Base-by-base conservation (phyloP, 1,139 yeast species). In the Pichia sp. region DNA sequence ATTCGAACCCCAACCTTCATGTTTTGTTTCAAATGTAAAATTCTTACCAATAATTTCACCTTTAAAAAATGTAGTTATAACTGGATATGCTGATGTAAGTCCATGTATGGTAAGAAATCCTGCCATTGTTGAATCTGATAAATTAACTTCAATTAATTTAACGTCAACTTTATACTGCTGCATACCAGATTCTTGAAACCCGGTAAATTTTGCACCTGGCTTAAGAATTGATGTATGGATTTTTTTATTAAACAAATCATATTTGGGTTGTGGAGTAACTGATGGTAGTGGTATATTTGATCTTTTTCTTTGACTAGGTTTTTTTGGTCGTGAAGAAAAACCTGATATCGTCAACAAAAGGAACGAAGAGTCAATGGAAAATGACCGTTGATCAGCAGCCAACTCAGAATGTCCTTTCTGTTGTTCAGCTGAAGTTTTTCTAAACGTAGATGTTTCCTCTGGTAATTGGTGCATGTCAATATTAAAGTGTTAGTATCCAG, bases 71-170 rank as follows among this genome's bases (percentile, higher is more conserved):
- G 97, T 91, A 16, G 88, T 81, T 56, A 91, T 83, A 58, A 84
- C 83, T 1, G 95, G 91, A 59, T 86, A 81, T 46, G 81, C 76
- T 53, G 80, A 83, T 0, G 96, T 88, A 48, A 91, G 73, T 3
- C 96, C 96, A 54, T 83, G 77, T 53, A 91, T 91, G 55, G 84
- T 84, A 48, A 91, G 72, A 60, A 84, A 86, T 7, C 97, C 98
- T 36, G 90, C 80, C 25, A 90, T 67, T 46, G 77, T 74, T 1
- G 87, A 80, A 55, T 76, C 74, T 31, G 69, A 70, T 60, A 87
- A 70, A 66, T 87, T 91, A 27, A 87, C 87, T 36, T 79, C 78
- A 65, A 84, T 81, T 58, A 87, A 72, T 59, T 81, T 87, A n/a
- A 87, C 90, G 47, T 76, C 72, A 25, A 87, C 89, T 57, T 81